A percentile compares a stretch with the other conserved stretches of the same genome.
These are phyloP conservation scores for Volvox africanus DNA, from an alignment of 139 green algal genomes.

Conservation along the genomic window DNA sequence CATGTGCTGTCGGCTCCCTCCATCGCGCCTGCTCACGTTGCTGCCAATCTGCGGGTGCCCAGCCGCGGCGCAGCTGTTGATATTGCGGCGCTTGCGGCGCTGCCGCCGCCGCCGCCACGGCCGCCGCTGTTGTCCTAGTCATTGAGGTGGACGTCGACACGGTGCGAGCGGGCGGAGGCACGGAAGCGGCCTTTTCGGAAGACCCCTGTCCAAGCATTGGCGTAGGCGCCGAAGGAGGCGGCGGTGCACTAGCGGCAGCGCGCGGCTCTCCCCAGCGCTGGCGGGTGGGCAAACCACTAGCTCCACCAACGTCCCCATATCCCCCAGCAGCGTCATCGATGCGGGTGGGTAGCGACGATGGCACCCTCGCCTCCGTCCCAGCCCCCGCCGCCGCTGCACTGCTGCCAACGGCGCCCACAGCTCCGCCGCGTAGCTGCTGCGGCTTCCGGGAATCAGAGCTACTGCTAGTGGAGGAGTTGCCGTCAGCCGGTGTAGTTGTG, in stretches of 20 bases:
- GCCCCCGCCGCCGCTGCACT: not conserved
- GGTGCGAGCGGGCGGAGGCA: not conserved
- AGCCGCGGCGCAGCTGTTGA: not conserved
- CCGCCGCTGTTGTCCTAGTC: not conserved
- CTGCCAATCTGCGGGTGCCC: not conserved
- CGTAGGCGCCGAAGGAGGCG: not conserved
- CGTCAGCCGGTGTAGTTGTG: not conserved
- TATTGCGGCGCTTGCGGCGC: not conserved
- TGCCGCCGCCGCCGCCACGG: not conserved
- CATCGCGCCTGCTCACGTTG: not conserved
- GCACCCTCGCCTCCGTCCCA: too few species aligned
- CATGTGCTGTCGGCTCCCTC: not conserved
- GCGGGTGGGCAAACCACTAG: not conserved
- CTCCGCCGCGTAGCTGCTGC: not conserved
- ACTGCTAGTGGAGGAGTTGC: not conserved
- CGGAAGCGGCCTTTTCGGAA: not conserved
- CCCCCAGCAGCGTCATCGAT: not conserved
- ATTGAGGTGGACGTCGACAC: not conserved
- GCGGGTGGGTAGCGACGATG: not conserved
- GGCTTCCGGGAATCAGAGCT: not conserved
- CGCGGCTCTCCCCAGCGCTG: not conserved
- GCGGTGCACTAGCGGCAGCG: not conserved
- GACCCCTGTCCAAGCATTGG: not conserved
- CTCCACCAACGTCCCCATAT: not conserved
- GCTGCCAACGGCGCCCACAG: not conserved